These are phyloP conservation scores for Aspergillus saccharolyticus DNA, from an alignment of 495 filamentous ascomycete species.

Conservation along the genomic window DNA sequence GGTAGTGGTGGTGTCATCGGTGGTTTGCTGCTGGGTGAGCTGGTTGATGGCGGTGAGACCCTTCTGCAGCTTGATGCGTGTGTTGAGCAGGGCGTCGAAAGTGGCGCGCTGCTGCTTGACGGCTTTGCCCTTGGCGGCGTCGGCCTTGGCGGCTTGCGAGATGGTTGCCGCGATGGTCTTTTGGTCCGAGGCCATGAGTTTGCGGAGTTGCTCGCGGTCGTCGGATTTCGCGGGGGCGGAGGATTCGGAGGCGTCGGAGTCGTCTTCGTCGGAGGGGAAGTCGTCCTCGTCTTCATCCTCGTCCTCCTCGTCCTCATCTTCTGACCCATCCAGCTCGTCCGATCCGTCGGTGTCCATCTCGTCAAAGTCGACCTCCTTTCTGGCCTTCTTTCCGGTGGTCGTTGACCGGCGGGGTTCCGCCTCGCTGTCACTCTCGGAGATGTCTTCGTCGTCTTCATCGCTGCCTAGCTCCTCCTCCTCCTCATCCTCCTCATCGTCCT, in stretches of 20 bases:
- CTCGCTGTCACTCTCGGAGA: slow-evolving; percentile 21
- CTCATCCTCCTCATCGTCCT: slow-evolving; percentile 36
- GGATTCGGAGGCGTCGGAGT: slow-evolving; percentile 21
- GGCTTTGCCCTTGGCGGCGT: slow-evolving; percentile 78
- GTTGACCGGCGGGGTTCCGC: slow-evolving; percentile 34
- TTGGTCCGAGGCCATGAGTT: slow-evolving; percentile 67
- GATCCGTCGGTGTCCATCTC: slow-evolving; percentile 21
- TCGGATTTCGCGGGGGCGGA: slow-evolving; percentile 27
- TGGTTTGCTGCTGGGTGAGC: slow-evolving; percentile 52
- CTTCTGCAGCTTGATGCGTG: slow-evolving; percentile 87
- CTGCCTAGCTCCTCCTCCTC: slow-evolving; percentile 40
- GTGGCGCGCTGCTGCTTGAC: slow-evolving; percentile 76
- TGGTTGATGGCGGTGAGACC: slow-evolving; percentile 77
- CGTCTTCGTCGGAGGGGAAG: slow-evolving; percentile 30
- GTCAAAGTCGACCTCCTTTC: slow-evolving; percentile 13
- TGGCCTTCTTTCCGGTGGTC: slow-evolving; percentile 34
- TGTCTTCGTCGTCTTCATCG: slow-evolving; percentile 31
- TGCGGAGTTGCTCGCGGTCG: slow-evolving; percentile 56
- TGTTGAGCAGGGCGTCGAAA: slow-evolving; percentile 82
- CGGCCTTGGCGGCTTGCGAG: slow-evolving; percentile 66
- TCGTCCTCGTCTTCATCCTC: slow-evolving; percentile 41
- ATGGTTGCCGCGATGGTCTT: slow-evolving; percentile 64
- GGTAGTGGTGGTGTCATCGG: slow-evolving; percentile 78
- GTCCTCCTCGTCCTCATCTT: slow-evolving; percentile 27
- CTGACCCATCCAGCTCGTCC: slow-evolving; percentile 18